Conservation (phyloP, 208 protist species). For the Leishmania braziliensis region DNA sequence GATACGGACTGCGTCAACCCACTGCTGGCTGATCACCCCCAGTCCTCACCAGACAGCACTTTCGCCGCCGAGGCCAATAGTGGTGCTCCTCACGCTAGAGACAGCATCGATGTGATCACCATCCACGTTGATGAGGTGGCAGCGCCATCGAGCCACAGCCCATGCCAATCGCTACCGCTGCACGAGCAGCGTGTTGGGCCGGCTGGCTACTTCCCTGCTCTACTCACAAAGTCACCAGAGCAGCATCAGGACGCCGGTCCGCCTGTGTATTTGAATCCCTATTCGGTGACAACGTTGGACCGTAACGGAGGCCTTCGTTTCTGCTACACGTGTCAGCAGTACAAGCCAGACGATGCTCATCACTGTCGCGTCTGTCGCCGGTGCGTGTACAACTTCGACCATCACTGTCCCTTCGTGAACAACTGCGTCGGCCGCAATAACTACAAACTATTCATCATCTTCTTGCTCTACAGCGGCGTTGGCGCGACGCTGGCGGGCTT, state of each 20-base stretch:
- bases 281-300: conserved; percentile 43
- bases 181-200: neutral
- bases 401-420: conserved; percentile 92
- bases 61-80: neutral
- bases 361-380: conserved; percentile 2
- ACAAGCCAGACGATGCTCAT: conserved; percentile 80
- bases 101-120: neutral
- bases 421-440: conserved; percentile 92
- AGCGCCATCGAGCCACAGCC: conserved; percentile 8
- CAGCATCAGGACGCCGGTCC: neutral
- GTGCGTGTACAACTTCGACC: conserved; percentile 88
- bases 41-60: neutral
- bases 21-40: neutral
- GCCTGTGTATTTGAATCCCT: conserved; percentile 30
- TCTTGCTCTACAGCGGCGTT: conserved; percentile 63
- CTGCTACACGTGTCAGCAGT: conserved; percentile 64
- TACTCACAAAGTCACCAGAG: neutral
- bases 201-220: neutral
- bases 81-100: neutral
- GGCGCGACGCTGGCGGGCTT: conserved; percentile 25
- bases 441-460: conserved; percentile 85
- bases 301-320: conserved; percentile 46
- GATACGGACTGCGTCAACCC: neutral
- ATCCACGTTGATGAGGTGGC: neutral
- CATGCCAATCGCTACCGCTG: conserved; percentile 1